Base-by-base conservation (phyloP, 2,329 filamentous ascomycete species). In the Exophiala oligosperma region DNA sequence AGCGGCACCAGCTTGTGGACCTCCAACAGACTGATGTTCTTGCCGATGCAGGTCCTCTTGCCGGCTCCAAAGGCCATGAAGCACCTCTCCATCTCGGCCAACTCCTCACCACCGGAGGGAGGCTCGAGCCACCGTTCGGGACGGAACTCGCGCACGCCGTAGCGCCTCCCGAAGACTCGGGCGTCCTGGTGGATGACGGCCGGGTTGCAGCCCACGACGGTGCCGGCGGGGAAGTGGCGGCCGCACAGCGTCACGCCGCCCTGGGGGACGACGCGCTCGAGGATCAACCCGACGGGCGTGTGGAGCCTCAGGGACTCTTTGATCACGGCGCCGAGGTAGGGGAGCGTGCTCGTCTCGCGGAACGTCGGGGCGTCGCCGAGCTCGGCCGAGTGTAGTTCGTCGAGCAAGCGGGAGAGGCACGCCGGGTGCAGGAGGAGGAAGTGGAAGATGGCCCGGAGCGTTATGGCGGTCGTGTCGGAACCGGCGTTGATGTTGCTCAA, bases 171-270 rank as follows among this genome's bases (percentile, higher is more conserved):
- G 52, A 76, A 81, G 11, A 79, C 68, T 0, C 67, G 59, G 5
- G 41, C 46, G 37, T 85, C 80, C 1, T 85, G 81, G 66, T 92
- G 88, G 26, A 92, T 76, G 21, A 91, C 83, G 87, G 88, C 91
- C 0, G 88, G 83, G 52, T 84, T 90, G 69, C 84, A 88, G 2
- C 88, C 89, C 0, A 91, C 86, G 58, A 89, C 86, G 0, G 88
- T 90, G 8, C 88, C 88, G 1, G 84, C 88, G 3, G 81, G 81
- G 32, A 92, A 77, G 24, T 81, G 77, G 47, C 88, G 72, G 72
- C 91, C 89, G 0, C 89, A 89, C 9, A 85, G 73, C 69, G 82
- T 92, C 0, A 69, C 72, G 60, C 91, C 86, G 26, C 49, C 60
- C 0, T 78, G 71, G 0, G 89, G 90, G 0, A 90, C 86, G 41